phyloP scores from a whole-genome alignment of 495 filamentous ascomycete genomes.

The Annulohypoxylon stygium region DNA sequence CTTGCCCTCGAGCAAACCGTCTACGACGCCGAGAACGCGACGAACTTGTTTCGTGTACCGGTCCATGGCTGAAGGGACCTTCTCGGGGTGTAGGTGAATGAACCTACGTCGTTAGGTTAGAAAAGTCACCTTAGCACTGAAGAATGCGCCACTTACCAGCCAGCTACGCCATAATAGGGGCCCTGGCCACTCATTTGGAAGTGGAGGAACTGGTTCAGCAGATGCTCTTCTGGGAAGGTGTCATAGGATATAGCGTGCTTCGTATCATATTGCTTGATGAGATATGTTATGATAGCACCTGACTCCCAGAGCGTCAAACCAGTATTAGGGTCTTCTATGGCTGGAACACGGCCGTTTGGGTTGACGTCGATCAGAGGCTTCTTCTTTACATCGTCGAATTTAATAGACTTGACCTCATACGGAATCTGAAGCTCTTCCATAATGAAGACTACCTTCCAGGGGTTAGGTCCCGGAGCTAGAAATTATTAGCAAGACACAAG shows the following conservation, averaged over 20 bases:
- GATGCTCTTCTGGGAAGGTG: not conserved
- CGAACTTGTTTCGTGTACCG: slow-evolving; percentile 63
- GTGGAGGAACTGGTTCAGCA: slow-evolving; percentile 71
- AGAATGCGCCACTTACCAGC: not conserved
- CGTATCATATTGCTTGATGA: slow-evolving; percentile 81
- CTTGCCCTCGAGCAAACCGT: slow-evolving; percentile 52
- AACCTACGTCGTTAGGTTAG: slow-evolving; percentile 29
- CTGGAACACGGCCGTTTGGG: slow-evolving; percentile 64
- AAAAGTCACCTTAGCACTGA: not conserved
- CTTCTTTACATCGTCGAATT: slow-evolving; percentile 51
- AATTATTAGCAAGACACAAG: not conserved
- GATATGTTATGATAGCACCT: slow-evolving; percentile 74
- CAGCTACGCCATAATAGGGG: slow-evolving; percentile 73
- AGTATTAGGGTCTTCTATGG: slow-evolving; percentile 67
- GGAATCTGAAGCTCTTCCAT: slow-evolving; percentile 71
- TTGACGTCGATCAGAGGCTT: slow-evolving; percentile 70
- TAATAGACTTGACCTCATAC: slow-evolving; percentile 57
- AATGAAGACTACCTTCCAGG: slow-evolving; percentile 60
- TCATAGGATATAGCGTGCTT: slow-evolving; percentile 48
- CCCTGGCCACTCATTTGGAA: slow-evolving; percentile 79
- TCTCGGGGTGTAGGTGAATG: slow-evolving; percentile 59
- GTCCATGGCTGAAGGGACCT: slow-evolving; percentile 58
- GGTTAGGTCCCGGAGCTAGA: not conserved
- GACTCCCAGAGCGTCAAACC: slow-evolving; percentile 75
- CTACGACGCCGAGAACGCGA: slow-evolving; percentile 63